phyloP scores from a whole-genome alignment of 1,139 yeast genomes.

The Pichia sp. region DNA sequence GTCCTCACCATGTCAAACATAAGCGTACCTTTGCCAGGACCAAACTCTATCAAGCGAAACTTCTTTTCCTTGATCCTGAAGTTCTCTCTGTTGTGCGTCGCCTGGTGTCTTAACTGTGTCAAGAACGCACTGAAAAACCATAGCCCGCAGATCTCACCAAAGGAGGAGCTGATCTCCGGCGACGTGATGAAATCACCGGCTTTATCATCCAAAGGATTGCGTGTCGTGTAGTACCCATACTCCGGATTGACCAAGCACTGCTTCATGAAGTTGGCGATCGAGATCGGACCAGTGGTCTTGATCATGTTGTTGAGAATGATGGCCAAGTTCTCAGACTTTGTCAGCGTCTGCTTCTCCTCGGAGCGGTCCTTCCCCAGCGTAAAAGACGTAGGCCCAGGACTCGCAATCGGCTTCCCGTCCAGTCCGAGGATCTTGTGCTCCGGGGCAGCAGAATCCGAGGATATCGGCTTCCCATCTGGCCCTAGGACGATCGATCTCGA shows the following conservation, averaged over 20 bases:
- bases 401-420: slow-evolving; percentile 12
- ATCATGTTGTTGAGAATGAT: slow-evolving; percentile 47
- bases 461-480: slow-evolving; percentile 10
- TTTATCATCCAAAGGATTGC: slow-evolving; percentile 61
- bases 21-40: slow-evolving; percentile 83
- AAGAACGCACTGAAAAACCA: slow-evolving; percentile 66
- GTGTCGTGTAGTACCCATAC: slow-evolving; percentile 74
- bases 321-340: slow-evolving; percentile 17
- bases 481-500: slow-evolving; percentile 9
- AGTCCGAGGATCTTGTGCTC: slow-evolving; percentile 8
- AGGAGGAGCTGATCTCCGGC: slow-evolving; percentile 83
- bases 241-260: slow-evolving; percentile 79
- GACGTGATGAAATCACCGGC: slow-evolving; percentile 78
- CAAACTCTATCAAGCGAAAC: slow-evolving; percentile 68
- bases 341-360: slow-evolving; percentile 2
- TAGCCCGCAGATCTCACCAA: slow-evolving; percentile 81
- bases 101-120: slow-evolving; percentile 38
- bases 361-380: neutral
- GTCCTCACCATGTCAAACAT: slow-evolving; percentile 58
- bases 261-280: slow-evolving; percentile 72
- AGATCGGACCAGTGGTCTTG: slow-evolving; percentile 70
- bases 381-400: neutral
- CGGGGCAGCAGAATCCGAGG: neutral
- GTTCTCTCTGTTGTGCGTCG: slow-evolving; percentile 38
- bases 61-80: slow-evolving; percentile 24